Evolutionary conservation across 2,329 filamentous ascomycete genomes (phyloP).

Genomic region (Pleoardoris graminearum): DNA sequence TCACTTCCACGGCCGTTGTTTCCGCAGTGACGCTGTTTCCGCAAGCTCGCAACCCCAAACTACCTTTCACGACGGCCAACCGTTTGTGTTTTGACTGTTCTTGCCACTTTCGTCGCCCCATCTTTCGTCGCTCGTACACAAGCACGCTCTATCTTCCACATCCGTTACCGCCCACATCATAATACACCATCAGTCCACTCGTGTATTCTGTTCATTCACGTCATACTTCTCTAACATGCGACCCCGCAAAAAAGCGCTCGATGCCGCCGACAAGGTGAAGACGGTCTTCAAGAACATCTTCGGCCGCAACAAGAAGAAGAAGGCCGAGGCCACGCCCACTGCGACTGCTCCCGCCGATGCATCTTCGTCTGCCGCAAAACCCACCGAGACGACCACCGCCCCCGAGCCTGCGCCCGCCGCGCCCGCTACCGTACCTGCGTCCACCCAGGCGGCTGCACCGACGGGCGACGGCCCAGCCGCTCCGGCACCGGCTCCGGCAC

Average conservation of each 20-base stretch:
- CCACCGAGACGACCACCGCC: slow-evolving; percentile 39
- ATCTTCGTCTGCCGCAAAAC: slow-evolving; percentile 22
- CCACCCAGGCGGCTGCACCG: slow-evolving; percentile 18
- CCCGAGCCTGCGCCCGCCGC: slow-evolving; percentile 35
- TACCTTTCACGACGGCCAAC: not conserved
- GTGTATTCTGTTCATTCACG: not conserved
- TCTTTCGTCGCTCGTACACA: not conserved
- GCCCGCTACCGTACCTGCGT: slow-evolving; percentile 31
- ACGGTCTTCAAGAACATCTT: slow-evolving; percentile 45
- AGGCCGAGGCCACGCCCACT: slow-evolving; percentile 31
- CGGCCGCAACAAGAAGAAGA: slow-evolving; percentile 35
- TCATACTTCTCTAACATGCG: slow-evolving; percentile 16
- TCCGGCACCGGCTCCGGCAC: slow-evolving; percentile 21
- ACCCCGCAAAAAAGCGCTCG: slow-evolving; percentile 30
- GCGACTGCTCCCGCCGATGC: slow-evolving; percentile 25
- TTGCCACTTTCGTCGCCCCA: not conserved
- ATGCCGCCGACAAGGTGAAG: slow-evolving; percentile 43
- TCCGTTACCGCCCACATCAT: not conserved
- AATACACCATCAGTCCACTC: not conserved
- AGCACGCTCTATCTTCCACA: not conserved
- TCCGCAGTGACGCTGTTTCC: not conserved
- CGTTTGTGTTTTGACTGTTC: not conserved
- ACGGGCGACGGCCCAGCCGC: slow-evolving; percentile 15
- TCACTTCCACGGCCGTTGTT: not conserved
- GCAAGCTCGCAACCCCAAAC: not conserved